Evolutionary conservation across 1,284 basidiomycete genomes (phyloP).

Genomic region (Ustilago lituana): DNA sequence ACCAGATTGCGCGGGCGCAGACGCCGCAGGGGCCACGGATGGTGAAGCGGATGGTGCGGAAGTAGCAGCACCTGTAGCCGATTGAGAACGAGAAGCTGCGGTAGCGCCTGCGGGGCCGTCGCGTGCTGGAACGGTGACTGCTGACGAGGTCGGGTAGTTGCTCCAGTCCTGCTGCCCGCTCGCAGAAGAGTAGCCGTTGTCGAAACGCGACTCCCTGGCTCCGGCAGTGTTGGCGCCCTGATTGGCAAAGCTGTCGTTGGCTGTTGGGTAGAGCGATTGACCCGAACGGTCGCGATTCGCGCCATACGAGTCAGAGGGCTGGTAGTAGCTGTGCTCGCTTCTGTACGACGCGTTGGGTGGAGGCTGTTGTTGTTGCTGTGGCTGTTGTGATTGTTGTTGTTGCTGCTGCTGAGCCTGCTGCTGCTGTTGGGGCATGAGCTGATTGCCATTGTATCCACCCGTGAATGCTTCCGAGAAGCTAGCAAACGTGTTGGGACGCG

Average conservation of each 20-base stretch:
- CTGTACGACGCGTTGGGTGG: conserved; percentile 34
- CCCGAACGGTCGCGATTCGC: conserved; percentile 25
- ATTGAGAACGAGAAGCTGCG: conserved; percentile 28
- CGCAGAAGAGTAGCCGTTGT: conserved; percentile 29
- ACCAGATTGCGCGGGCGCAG: too few species aligned
- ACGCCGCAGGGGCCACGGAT: conserved; percentile 12
- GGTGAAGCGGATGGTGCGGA: conserved; percentile 15
- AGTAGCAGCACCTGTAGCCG: conserved; percentile 10
- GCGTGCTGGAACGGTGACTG: conserved; percentile 1
- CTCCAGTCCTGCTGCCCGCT: conserved; percentile 38
- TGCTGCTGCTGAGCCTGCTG: conserved; percentile 21
- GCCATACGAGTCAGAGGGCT: conserved; percentile 39
- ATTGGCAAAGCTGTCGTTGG: conserved; percentile 17
- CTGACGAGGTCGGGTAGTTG: conserved; percentile 29
- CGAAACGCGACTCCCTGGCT: conserved; percentile 28
- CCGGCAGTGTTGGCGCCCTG: conserved; percentile 4
- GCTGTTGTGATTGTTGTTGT: conserved; percentile 14
- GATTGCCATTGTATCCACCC: conserved; percentile 34
- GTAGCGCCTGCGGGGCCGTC: conserved; percentile 1
- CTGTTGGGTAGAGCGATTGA: conserved; percentile 25
- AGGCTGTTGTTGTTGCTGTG: conserved; percentile 22
- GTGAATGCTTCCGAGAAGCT: conserved; percentile 42
- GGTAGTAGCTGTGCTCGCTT: conserved; percentile 42
- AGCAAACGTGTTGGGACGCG: conserved; percentile 40
- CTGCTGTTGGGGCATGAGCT: conserved; percentile 31